Percentiles rank a stretch among this genome's conserved stretches.
phyloP scores from a whole-genome alignment of 1,284 basidiomycete genomes.

The Irpex sp. region DNA sequence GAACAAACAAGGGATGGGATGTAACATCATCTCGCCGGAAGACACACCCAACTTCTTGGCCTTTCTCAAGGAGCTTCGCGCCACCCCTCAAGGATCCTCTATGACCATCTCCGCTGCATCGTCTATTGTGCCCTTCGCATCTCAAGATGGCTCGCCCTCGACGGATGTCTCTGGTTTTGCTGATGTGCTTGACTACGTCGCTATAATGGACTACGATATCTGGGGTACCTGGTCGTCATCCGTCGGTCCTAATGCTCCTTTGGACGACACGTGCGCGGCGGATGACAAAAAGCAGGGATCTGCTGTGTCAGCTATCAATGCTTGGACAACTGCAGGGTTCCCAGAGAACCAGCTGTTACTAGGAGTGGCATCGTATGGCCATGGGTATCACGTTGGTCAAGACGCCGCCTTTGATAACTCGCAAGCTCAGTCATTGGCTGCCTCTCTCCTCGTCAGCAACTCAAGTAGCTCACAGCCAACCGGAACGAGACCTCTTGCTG shows the following conservation, averaged over 20 bases:
- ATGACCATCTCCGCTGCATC: constrained; percentile 57
- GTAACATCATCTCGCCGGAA: constrained; percentile 55
- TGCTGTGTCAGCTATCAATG: constrained; percentile 54
- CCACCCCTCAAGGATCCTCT: constrained; percentile 19
- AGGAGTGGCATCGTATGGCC: constrained; percentile 59
- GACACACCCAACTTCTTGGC: constrained; percentile 63
- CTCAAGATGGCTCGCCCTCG: constrained; percentile 47
- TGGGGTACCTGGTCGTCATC: constrained; percentile 46
- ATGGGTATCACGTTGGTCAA: constrained; percentile 37
- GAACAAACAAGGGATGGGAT: constrained; percentile 57
- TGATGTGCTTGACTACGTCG: constrained; percentile 59
- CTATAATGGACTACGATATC: constrained; percentile 75
- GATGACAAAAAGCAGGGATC: constrained; percentile 54
- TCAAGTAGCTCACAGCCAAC: constrained; percentile 1
- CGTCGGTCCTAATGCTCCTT: constrained; percentile 69
- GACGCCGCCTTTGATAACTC: constrained; percentile 24
- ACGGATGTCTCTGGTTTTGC: constrained; percentile 57
- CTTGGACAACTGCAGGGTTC: constrained; percentile 64
- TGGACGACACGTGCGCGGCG: constrained; percentile 56
- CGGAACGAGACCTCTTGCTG: constrained; percentile 21
- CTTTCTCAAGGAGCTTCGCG: constrained; percentile 52
- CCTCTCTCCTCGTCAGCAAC: background rate
- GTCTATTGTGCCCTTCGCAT: constrained; percentile 53
- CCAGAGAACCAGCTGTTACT: constrained; percentile 61
- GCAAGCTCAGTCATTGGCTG: constrained; percentile 1